Percentiles rank a stretch among this genome's conserved stretches.
Conservation (phyloP, 1,139 yeast species). For the Kodamaea ohmeri region DNA sequence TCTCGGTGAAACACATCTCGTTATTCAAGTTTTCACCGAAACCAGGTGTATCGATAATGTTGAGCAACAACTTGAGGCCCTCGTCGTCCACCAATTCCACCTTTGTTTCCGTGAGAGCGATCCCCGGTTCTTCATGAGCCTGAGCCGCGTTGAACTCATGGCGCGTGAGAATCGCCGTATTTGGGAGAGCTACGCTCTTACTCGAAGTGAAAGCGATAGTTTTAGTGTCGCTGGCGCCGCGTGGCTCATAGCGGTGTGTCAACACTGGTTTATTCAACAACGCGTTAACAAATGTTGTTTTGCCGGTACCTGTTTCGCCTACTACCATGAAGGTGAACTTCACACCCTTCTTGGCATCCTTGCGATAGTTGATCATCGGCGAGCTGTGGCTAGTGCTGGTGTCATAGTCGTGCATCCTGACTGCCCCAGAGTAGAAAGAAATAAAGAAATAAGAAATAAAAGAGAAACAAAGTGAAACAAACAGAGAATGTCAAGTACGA, state of each 20-base stretch:
- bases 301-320: constrained; percentile 30
- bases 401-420: constrained; percentile 1
- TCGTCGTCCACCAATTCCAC: constrained; percentile 74
- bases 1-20: constrained; percentile 59
- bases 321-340: constrained; percentile 50
- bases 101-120: constrained; percentile 65
- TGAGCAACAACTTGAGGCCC: constrained; percentile 64
- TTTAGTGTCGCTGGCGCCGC: constrained; percentile 35
- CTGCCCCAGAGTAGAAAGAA: too few relatives aligned
- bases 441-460: too few relatives aligned
- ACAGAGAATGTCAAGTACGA: too few relatives aligned
- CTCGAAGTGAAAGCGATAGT: constrained; percentile 49
- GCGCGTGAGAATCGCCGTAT: constrained; percentile 42
- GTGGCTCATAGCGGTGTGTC: constrained; percentile 52
- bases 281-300: constrained; percentile 39
- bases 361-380: constrained; percentile 52
- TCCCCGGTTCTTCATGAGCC: constrained; percentile 55
- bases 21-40: constrained; percentile 72
- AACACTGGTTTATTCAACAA: constrained; percentile 60
- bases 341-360: constrained; percentile 80
- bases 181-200: constrained; percentile 51
- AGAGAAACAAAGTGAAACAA: too few relatives aligned
- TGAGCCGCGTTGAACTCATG: constrained; percentile 42
- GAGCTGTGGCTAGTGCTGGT: constrained; percentile 30
- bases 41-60: constrained; percentile 75